Evolutionary conservation across 164 flowering plant genomes (phyloP), one percentile per base, ranked within the genome.

Genomic region (Paratinospora sagittata): DNA sequence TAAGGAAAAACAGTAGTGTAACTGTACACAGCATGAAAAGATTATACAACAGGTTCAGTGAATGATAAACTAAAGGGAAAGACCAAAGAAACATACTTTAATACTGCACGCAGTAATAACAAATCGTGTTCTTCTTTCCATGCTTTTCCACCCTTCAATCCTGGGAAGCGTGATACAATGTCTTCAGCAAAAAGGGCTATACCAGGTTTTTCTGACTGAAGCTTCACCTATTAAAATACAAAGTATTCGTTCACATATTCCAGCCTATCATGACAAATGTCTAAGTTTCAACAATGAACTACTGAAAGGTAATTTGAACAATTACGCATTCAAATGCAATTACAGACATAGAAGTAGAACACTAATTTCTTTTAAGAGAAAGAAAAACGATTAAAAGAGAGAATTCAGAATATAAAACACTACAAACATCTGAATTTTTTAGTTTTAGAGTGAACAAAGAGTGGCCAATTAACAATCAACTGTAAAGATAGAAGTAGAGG

Each of bases 61-160:
- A 62, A 3, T 27, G 6, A 30, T 26, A 26, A 27, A 62, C 37
- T 14, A 11, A 68, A 13, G 69, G 4, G 24, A 36, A 37, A 45
- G 47, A 3, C 16, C 5, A 63, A 65, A 17, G 39, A 55, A 41
- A 27, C 89, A 75, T 91, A 96, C 99, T 90, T 96, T 30, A 88
- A 26, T 24, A 96, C 89, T 21, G 97, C 97, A 57, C 81, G 88
- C 69, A 96, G 70, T 41, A 93, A 78, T 26, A 77, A 27, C 24
- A 74, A 75, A 79, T 96, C 99, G 77, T 93, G 97, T 66, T 86
- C 88, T 66, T 85, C 90, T 79, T 89, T 96, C 99, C 99, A 96
- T 65, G 77, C 77, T 74, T 82, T 90, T 67, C 96, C 95, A 77
- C 83, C 77, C 72, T 75, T 90, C 76, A 96, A 68, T 26, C 85